A percentile compares a stretch with the other conserved stretches of the same genome.
Conservation (phyloP, 371 early-diverging fungal species). For the Mortierella polycephala region DNA sequence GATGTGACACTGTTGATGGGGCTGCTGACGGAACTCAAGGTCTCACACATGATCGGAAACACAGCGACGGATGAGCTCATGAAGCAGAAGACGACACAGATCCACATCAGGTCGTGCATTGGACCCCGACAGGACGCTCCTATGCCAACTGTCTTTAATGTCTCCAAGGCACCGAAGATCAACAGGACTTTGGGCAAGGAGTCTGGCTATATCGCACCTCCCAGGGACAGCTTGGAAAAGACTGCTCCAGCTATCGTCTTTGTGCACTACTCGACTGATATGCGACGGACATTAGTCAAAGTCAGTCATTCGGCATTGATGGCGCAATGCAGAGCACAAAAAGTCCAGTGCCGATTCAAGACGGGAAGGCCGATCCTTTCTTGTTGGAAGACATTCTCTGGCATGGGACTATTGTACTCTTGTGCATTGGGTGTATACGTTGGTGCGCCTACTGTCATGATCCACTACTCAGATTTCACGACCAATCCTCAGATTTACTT, state of each 20-base stretch:
- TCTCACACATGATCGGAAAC: slow-evolving; percentile 70
- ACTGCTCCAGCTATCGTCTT: slow-evolving; percentile 62
- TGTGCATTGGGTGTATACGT: slow-evolving; percentile 81
- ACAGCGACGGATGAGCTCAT: slow-evolving; percentile 72
- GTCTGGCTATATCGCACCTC: slow-evolving; percentile 62
- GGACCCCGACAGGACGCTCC: slow-evolving; percentile 44
- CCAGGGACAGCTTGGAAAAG: slow-evolving; percentile 57
- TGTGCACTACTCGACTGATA: slow-evolving; percentile 65
- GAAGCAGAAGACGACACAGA: slow-evolving; percentile 61
- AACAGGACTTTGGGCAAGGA: slow-evolving; percentile 66
- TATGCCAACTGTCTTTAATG: slow-evolving; percentile 63
- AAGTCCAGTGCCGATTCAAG: slow-evolving; percentile 80
- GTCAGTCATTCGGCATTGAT: slow-evolving; percentile 75
- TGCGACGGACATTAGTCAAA: slow-evolving; percentile 65
- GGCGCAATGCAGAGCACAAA: slow-evolving; percentile 82
- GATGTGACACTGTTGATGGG: slow-evolving; percentile 72
- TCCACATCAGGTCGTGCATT: slow-evolving; percentile 44
- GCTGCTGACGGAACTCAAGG: slow-evolving; percentile 68
- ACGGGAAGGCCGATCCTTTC: slow-evolving; percentile 72
- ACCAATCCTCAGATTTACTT: slow-evolving; percentile 39
- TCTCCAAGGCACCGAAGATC: slow-evolving; percentile 67
- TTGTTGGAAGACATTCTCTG: slow-evolving; percentile 73
- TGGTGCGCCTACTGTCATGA: slow-evolving; percentile 58
- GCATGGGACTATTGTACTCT: slow-evolving; percentile 81
- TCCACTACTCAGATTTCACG: slow-evolving; percentile 47